Conservation (phyloP, 768 basidiomycete genomes). For the Candolleomyces aberdarensis region DNA sequence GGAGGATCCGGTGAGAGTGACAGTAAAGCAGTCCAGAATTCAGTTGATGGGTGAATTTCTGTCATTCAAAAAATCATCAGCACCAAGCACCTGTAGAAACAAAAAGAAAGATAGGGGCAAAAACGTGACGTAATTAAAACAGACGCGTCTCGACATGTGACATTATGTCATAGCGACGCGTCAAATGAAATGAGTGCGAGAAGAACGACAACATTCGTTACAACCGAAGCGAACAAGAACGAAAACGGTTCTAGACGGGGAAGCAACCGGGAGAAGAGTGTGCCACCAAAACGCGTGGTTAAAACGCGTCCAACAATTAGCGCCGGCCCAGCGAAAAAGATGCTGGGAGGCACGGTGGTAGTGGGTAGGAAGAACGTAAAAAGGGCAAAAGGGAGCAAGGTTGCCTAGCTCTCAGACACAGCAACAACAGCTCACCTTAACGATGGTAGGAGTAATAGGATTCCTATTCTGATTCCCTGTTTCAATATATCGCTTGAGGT, state of each 20-base stretch:
- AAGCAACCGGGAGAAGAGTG: neutral
- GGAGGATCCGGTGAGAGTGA: constrained; percentile 94
- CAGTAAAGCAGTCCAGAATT: constrained; percentile 90
- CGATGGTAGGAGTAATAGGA: constrained; percentile 69
- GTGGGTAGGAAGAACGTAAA: constrained; percentile 5
- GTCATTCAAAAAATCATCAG: constrained; percentile 11
- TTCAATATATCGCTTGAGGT: constrained; percentile 97
- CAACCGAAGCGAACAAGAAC: too few relatives aligned
- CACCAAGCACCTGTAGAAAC: too few relatives aligned
- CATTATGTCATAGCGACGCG: neutral
- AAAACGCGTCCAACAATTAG: neutral
- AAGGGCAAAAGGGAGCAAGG: constrained; percentile 11
- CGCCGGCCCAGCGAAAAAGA: neutral
- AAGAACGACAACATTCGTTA: too few relatives aligned
- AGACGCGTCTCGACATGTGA: neutral
- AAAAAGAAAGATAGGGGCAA: constrained; percentile 15
- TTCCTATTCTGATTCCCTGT: constrained; percentile 67
- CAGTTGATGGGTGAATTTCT: constrained; percentile 98
- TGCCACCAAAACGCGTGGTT: neutral
- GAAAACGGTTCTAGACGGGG: too few relatives aligned
- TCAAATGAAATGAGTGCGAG: too few relatives aligned
- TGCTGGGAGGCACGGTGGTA: neutral
- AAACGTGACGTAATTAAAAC: constrained; percentile 25
- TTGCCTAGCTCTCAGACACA: constrained; percentile 11
- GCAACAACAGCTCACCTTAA: constrained; percentile 61